These are phyloP conservation scores for Leucaena leucocephala DNA, from an alignment of 306 rosid species.

Conservation along the genomic window DNA sequence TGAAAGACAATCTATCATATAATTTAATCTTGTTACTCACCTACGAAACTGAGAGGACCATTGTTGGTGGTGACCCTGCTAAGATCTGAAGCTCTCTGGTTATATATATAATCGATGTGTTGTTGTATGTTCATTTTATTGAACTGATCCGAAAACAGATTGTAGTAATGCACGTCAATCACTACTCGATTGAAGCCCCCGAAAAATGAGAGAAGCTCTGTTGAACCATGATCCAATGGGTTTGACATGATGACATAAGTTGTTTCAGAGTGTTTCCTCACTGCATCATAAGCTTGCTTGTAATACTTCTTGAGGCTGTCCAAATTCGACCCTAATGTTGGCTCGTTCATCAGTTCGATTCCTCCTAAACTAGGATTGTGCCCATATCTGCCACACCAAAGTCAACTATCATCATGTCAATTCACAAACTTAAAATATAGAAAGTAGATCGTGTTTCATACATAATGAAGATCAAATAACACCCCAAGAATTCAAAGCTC, in stretches of 20 bases:
- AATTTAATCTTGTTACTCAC: background rate
- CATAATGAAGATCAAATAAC: background rate
- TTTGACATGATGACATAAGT: conserved; percentile 56
- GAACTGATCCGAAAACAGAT: conserved; percentile 31
- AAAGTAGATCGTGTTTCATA: no score
- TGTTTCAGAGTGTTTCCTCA: conserved; percentile 39
- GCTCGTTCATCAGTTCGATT: conserved; percentile 56
- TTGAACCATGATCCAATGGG: conserved; percentile 41
- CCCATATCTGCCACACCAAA: conserved; percentile 42
- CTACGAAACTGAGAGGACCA: conserved; percentile 38
- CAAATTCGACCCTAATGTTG: conserved; percentile 42
- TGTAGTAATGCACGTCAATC: conserved; percentile 64
- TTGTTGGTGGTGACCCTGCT: conserved; percentile 36
- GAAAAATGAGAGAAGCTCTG: conserved; percentile 52
- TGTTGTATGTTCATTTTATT: conserved; percentile 42
- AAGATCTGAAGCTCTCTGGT: conserved; percentile 49
- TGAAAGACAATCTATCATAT: no score
- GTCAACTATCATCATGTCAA: background rate
- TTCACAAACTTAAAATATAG: no score
- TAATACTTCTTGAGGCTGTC: conserved; percentile 43
- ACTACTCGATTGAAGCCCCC: conserved; percentile 29
- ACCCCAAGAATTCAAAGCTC: background rate
- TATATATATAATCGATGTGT: conserved; percentile 44
- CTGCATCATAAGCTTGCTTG: conserved; percentile 32
- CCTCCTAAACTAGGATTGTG: conserved; percentile 46